Base-by-base conservation (phyloP, 2,329 filamentous ascomycete genomes). In the Colletotrichum acutatum region DNA sequence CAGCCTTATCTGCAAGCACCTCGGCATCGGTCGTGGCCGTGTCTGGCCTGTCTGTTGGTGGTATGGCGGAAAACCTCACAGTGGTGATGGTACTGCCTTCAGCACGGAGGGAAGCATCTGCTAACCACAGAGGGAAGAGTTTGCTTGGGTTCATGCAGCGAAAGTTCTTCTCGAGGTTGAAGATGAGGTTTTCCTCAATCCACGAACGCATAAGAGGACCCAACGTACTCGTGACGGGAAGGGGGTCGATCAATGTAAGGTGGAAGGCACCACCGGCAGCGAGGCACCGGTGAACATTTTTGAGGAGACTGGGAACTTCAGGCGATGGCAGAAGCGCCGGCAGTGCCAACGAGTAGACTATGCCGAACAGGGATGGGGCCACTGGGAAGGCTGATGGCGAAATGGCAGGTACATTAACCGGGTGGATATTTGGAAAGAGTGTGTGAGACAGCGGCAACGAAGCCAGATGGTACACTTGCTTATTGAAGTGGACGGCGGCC, bases 191-290 rank as follows among this genome's bases (percentile, higher is more conserved):
- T 4, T 88, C 84, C 56, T 92, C 89, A 2, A 94, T 82, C 92
- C 92, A 94, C 1, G 83, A 79, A 46, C 87, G 84, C 77, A 94
- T 82, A 1, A 83, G 82, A 0, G 89, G 90, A 0, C 92, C 92
- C 28, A 90, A 83, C 5, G 72, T 75, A 0, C 87, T 90, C 1
- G 84, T 81, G 0, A 87, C 83, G 0, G 92, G 92, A 8, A 88
- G 82, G 0, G 92, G 90, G 70, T 94, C 90, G 74, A 93, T 88
- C 22, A 93, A 81, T 0, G 88, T 87, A 19, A 94, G 80, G 71
- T 91, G 87, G 14, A 93, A 79, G 24, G 84, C 82, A 1, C 91
- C 91, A 0, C 86, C 86, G 0, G 86, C 84, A 4, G 85, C 82
- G 3, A 94, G 84, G 37, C 88, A 86, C 28, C 86, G 86, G 77